Base-by-base conservation (phyloP, 2,329 filamentous ascomycete species). In the Cercospora zeina region DNA sequence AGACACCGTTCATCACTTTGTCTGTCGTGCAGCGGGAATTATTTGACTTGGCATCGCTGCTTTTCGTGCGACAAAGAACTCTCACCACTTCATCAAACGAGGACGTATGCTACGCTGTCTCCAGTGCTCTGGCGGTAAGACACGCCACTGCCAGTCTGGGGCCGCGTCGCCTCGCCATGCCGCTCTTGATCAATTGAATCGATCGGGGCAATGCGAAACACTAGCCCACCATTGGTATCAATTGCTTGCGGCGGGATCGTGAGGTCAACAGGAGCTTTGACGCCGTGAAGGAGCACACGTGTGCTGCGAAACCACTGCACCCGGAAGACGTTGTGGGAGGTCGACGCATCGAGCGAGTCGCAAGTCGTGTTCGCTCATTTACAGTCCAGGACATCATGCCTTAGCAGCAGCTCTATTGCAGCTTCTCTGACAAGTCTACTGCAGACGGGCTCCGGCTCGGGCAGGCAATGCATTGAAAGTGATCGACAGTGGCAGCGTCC, bases 381-480 rank as follows among this genome's bases (percentile, higher is more conserved):
- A 45, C 39, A 21, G 47, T 9, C 24, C 9, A 55, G 55, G 50
- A 13, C 34, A 16, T 42, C 50, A 59, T 39, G 55, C 19, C 39
- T 59, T 59, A 62, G 24, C 31, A 53, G 34, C 19, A 16, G 7
- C 24, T 37, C 56, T 59, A 54, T 59, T 59, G 55, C 55, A 59
- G 54, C 36, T 54, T 27, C 51, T 37, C 33, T 49, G 49, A 45
- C 50, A n/a, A 62, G 19, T n/a, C 33, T 53, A 11, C 30, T 19
- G 54, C 47, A 55, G 54, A 49, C 47, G 24, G 39, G 30, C 19
- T 27, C 24, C 45, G 24, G 53, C 19, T 58, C 19, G 14, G 14
- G 27, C 2, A n/a, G 27, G 36, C 27, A 16, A 21, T 27, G 37
- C 14, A 50, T 16, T 37, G 50, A 34, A 56, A 27, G 33, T 49